Percentiles rank a stretch among this genome's conserved stretches.
Conservation (phyloP, 2,329 filamentous ascomycete species). For the Epichloe hybrida region DNA sequence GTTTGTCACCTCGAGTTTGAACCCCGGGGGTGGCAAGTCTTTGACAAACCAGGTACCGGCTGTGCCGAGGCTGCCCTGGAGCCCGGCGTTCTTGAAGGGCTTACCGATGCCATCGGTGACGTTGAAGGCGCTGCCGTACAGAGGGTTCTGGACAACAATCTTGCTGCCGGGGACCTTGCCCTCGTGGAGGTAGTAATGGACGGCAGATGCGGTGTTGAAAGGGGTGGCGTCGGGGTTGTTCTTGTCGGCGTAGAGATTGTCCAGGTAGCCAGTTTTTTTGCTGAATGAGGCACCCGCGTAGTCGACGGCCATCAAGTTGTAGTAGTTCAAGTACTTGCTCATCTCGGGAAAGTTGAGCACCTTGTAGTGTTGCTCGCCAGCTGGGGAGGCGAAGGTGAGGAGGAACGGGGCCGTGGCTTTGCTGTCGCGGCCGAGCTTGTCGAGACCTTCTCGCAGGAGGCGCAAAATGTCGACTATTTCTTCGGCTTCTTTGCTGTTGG, state of each 20-base stretch:
- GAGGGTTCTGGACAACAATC: constrained; percentile 61
- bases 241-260: constrained; percentile 49
- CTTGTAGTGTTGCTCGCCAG: constrained; percentile 34
- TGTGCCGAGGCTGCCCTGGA: constrained; percentile 25
- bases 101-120: constrained; percentile 51
- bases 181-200: constrained; percentile 36
- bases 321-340: constrained; percentile 42
- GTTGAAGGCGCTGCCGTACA: constrained; percentile 62
- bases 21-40: constrained; percentile 38
- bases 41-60: constrained; percentile 60
- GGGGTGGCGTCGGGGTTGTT: constrained; percentile 45
- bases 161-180: constrained; percentile 45
- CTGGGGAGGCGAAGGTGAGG: constrained; percentile 36
- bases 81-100: constrained; percentile 47
- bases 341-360: constrained; percentile 37
- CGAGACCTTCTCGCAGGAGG: constrained; percentile 28
- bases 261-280: constrained; percentile 44
- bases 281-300: constrained; percentile 55
- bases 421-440: constrained; percentile 21
- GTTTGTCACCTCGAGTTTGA: too few relatives aligned
- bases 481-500: constrained; percentile 22
- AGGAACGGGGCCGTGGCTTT: constrained; percentile 32
- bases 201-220: constrained; percentile 52
- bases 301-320: constrained; percentile 56
- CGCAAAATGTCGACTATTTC: constrained; percentile 29